A percentile compares a stretch with the other conserved stretches of the same genome.
phyloP scores from a whole-genome alignment of 1,284 basidiomycete genomes.

The Hypsizygus ulmarius region DNA sequence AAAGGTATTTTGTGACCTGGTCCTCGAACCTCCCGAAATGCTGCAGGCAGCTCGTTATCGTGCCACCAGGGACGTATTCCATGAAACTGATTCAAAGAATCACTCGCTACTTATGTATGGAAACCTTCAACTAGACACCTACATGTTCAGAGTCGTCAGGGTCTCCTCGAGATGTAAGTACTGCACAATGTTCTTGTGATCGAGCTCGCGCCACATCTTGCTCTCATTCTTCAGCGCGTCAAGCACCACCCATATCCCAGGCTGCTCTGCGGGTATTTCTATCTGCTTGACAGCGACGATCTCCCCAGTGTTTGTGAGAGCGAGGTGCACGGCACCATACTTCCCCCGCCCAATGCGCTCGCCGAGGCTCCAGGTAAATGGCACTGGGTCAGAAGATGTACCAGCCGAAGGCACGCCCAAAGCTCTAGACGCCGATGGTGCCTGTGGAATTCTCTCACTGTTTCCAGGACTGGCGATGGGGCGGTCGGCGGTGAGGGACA shows the following conservation, averaged over 20 bases:
- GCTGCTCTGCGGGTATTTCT: constrained; percentile 10
- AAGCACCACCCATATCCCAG: constrained; percentile 9
- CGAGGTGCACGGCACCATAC: constrained; percentile 15
- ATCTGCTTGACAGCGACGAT: constrained; percentile 17
- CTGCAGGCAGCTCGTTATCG: constrained; percentile 74
- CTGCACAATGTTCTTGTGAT: constrained; percentile 16
- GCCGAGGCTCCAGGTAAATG: constrained; percentile 12
- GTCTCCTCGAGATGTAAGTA: constrained; percentile 14
- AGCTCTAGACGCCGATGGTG: too few relatives aligned
- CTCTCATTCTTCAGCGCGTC: constrained; percentile 13
- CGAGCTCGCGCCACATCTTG: constrained; percentile 12
- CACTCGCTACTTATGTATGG: not conserved
- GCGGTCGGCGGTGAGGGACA: not conserved
- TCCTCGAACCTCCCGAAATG: constrained; percentile 81
- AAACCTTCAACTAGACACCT: constrained; percentile 3
- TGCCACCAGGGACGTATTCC: constrained; percentile 88
- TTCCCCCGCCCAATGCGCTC: constrained; percentile 13
- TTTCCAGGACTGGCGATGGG: not conserved
- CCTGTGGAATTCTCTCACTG: not conserved
- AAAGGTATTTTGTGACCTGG: constrained; percentile 77
- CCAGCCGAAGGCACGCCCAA: too few relatives aligned
- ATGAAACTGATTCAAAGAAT: constrained; percentile 55
- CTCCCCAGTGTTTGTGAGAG: constrained; percentile 7
- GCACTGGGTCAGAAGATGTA: constrained; percentile 6
- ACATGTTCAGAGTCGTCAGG: constrained; percentile 15